A percentile compares a stretch with the other conserved stretches of the same genome.
Conservation (phyloP, 768 basidiomycete species). For the Cystofilobasidium macerans region DNA sequence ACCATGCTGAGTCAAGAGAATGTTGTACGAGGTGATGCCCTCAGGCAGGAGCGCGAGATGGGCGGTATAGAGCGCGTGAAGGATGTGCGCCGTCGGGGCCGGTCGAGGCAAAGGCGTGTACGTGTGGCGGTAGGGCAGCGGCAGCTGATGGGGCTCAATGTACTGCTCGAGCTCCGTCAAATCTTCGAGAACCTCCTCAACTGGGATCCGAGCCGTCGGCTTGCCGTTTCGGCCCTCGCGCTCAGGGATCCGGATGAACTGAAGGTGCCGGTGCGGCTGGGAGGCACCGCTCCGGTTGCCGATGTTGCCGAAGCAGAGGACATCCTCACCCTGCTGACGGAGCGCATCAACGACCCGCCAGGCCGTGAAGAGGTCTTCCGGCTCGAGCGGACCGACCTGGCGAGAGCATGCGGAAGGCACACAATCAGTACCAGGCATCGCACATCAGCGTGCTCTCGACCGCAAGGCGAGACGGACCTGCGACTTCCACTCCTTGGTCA, state of each 20-base stretch:
- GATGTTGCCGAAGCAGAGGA: conserved; percentile 17
- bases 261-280: conserved; percentile 23
- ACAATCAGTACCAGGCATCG: too few species aligned
- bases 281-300: conserved; percentile 7
- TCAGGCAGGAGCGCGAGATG: conserved; percentile 9
- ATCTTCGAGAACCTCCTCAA: conserved; percentile 6
- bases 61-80: conserved; percentile 9
- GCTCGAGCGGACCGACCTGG: conserved; percentile 7
- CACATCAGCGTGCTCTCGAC: too few species aligned
- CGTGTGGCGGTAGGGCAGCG: conserved; percentile 14
- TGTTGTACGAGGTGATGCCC: conserved; percentile 12
- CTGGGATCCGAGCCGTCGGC: background rate
- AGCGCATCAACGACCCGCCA: conserved; percentile 3
- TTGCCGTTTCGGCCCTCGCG: background rate
- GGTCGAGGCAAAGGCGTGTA: background rate
- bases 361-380: conserved; percentile 6
- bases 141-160: conserved; percentile 7
- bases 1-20: conserved; percentile 5
- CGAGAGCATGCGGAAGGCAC: too few species aligned
- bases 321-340: background rate
- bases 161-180: background rate
- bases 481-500: conserved; percentile 10
- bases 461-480: too few species aligned
- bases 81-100: background rate
- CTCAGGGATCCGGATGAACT: conserved; percentile 6